A percentile compares a stretch with the other conserved stretches of the same genome.
These are phyloP conservation scores for Endocalyx cinctus DNA, from an alignment of 2,329 filamentous ascomycete genomes.

Conservation along the genomic window DNA sequence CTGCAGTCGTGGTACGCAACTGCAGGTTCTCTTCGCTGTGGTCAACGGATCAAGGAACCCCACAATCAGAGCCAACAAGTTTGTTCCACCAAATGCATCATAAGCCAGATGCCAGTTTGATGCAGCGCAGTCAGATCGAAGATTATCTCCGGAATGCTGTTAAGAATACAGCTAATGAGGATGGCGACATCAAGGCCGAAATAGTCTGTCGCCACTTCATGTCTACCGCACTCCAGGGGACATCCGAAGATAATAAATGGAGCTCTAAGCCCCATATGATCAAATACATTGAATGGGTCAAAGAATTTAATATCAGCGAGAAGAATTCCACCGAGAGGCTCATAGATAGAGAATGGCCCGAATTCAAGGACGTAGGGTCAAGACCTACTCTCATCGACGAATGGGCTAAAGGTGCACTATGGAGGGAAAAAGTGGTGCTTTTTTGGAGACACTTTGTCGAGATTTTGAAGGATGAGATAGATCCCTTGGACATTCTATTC, in stretches of 20 bases:
- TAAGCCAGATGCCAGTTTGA: background rate
- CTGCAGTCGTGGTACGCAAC: background rate
- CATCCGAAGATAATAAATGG: background rate
- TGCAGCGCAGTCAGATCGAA: background rate
- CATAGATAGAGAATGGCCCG: too few species aligned
- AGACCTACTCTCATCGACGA: too few species aligned
- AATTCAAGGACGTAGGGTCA: too few species aligned
- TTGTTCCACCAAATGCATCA: background rate
- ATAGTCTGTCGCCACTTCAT: background rate
- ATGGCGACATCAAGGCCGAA: background rate
- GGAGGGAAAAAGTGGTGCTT: background rate
- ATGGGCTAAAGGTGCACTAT: too few species aligned
- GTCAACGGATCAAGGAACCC: background rate
- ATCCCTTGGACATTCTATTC: background rate
- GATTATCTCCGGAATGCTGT: background rate
- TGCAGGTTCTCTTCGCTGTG: background rate
- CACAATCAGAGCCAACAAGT: background rate
- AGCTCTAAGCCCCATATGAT: background rate
- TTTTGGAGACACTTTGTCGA: background rate
- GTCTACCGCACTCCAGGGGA: background rate
- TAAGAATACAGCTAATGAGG: background rate
- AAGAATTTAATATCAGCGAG: too few species aligned
- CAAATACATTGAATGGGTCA: background rate
- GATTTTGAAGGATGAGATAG: background rate
- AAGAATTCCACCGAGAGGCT: too few species aligned